A percentile compares a stretch with the other conserved stretches of the same genome.
Conservation (phyloP, 345 rosid species). For the Excoecaria agallocha region DNA sequence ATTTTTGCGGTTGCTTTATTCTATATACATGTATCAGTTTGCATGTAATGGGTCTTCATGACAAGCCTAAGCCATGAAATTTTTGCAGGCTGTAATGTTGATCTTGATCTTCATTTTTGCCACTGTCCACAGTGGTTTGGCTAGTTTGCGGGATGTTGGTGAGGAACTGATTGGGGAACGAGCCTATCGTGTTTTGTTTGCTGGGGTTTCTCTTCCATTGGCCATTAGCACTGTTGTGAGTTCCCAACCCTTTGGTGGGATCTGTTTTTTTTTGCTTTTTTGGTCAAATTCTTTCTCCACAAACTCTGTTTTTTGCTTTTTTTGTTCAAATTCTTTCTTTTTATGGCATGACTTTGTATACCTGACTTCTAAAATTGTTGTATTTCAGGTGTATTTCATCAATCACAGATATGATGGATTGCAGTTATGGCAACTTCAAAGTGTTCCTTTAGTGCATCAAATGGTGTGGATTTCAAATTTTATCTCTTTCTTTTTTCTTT, state of each 20-base stretch:
- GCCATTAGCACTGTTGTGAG: slow-evolving; percentile 85
- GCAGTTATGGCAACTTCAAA: slow-evolving; percentile 87
- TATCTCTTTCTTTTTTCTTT: slow-evolving; percentile 81
- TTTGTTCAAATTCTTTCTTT: background rate
- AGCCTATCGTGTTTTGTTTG: slow-evolving; percentile 77
- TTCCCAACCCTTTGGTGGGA: no score
- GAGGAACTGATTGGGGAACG: slow-evolving; percentile 80
- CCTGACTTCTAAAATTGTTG: slow-evolving; percentile 17
- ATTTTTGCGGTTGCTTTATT: background rate
- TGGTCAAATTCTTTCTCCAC: background rate
- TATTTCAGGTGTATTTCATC: slow-evolving; percentile 81
- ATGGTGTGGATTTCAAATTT: slow-evolving; percentile 76
- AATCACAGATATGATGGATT: slow-evolving; percentile 87
- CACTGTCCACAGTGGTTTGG: slow-evolving; percentile 81
- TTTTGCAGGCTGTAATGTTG: slow-evolving; percentile 73
- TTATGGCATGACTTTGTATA: slow-evolving; percentile 1
- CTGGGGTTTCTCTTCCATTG: slow-evolving; percentile 82
- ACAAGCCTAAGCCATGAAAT: slow-evolving; percentile 3
- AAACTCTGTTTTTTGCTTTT: background rate
- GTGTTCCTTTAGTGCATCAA: slow-evolving; percentile 59
- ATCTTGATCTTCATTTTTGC: slow-evolving; percentile 69
- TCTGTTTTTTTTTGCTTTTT: background rate
- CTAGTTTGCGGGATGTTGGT: slow-evolving; percentile 72
- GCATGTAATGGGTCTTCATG: background rate
- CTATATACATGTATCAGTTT: background rate